Percentiles rank a stretch among this genome's conserved stretches.
These are phyloP conservation scores for Fusarium haematococcum DNA, from an alignment of 2,329 filamentous ascomycete species.

Conservation along the genomic window DNA sequence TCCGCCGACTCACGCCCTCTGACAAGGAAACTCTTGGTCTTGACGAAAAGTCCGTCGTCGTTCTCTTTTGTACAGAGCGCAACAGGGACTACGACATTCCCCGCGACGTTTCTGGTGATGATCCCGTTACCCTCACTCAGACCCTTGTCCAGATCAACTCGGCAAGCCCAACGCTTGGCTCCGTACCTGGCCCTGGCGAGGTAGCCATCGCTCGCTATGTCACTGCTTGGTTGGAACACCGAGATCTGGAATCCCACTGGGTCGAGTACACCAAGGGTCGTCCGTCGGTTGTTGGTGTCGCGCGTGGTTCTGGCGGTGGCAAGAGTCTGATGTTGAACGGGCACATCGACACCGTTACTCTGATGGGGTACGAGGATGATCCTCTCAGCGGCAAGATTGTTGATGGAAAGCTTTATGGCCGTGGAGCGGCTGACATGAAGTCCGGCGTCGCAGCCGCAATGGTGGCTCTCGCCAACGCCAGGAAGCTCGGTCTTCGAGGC, in stretches of 20 bases:
- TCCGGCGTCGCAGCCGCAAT: constrained; percentile 61
- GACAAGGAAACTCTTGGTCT: constrained; percentile 53
- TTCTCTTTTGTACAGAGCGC: constrained; percentile 74
- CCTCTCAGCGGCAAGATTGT: constrained; percentile 57
- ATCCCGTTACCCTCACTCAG: constrained; percentile 57
- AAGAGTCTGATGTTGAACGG: constrained; percentile 65
- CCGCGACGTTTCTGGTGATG: constrained; percentile 53
- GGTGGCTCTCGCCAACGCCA: constrained; percentile 53
- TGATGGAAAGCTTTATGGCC: constrained; percentile 56
- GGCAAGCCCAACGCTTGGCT: constrained; percentile 57
- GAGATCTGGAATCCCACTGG: constrained; percentile 62
- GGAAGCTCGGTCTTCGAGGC: constrained; percentile 54
- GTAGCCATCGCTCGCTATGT: constrained; percentile 59
- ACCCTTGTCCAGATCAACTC: constrained; percentile 62
- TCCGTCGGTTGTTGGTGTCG: constrained; percentile 63
- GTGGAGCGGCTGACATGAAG: constrained; percentile 65
- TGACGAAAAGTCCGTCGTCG: constrained; percentile 64
- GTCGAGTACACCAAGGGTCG: constrained; percentile 59
- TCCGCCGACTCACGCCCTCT: constrained; percentile 60
- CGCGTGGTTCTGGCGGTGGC: constrained; percentile 59
- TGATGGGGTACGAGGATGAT: constrained; percentile 59
- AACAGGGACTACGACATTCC: constrained; percentile 64
- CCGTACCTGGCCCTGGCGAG: constrained; percentile 58
- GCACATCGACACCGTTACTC: constrained; percentile 64
- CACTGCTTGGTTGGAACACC: constrained; percentile 62